Conservation (phyloP, 2,329 filamentous ascomycete species). For the Monosporascus sp. region DNA sequence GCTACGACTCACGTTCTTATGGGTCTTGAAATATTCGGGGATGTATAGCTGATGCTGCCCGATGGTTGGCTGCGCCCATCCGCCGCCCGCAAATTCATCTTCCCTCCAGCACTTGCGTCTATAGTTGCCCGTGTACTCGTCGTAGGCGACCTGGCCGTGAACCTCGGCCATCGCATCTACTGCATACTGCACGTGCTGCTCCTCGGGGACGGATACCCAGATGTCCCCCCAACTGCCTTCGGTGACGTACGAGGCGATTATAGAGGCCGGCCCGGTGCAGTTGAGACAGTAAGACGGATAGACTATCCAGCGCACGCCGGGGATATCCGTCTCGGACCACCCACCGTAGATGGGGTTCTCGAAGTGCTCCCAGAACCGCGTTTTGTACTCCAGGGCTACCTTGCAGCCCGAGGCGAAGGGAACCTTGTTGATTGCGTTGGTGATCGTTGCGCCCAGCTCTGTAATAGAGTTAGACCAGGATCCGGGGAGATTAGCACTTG, state of each 20-base stretch:
- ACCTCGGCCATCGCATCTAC: conserved; percentile 62
- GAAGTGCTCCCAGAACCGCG: conserved; percentile 54
- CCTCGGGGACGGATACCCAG: conserved; percentile 44
- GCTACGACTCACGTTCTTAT: conserved; percentile 42
- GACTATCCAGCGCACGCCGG: conserved; percentile 56
- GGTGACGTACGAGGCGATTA: conserved; percentile 54
- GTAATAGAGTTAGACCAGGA: neutral
- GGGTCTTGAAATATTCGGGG: conserved; percentile 67
- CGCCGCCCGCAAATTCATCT: conserved; percentile 55
- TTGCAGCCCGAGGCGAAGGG: conserved; percentile 45
- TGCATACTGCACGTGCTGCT: conserved; percentile 57
- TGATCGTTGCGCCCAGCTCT: conserved; percentile 34
- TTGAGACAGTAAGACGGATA: conserved; percentile 65
- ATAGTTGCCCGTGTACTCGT: conserved; percentile 61
- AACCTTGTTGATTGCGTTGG: conserved; percentile 41
- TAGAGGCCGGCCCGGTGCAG: conserved; percentile 53
- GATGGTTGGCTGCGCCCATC: conserved; percentile 55
- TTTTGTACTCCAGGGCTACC: conserved; percentile 62
- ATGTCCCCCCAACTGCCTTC: conserved; percentile 31
- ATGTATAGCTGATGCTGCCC: conserved; percentile 66
- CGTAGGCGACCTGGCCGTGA: conserved; percentile 53
- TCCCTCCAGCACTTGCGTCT: conserved; percentile 61
- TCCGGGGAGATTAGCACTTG: no score
- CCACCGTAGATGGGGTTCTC: conserved; percentile 56
- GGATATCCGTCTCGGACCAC: conserved; percentile 55